A percentile compares a stretch with the other conserved stretches of the same genome.
Evolutionary conservation across 257 asterid genomes (phyloP).

Genomic region (Fraxinus cuspidata): DNA sequence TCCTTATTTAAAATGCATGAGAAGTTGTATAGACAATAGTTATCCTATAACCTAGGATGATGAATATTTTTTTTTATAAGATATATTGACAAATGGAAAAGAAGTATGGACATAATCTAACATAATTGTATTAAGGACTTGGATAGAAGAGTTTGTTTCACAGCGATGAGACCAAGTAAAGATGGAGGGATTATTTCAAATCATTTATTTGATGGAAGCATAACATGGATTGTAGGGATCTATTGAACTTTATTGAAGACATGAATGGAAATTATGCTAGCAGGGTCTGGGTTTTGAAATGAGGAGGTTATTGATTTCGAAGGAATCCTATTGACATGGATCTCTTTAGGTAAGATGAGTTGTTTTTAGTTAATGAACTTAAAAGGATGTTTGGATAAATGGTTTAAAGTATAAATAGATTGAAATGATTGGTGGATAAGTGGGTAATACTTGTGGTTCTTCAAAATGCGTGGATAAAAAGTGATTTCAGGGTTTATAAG

Average conservation of each 20-base stretch:
- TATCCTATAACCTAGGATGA: neutral
- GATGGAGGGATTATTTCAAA: neutral
- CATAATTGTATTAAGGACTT: neutral
- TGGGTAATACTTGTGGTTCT: no score
- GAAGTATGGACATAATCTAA: constrained; percentile 1
- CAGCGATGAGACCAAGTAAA: neutral
- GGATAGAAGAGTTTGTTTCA: neutral
- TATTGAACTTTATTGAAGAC: neutral
- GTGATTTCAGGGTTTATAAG: no score
- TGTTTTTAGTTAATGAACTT: no score
- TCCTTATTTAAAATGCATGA: neutral
- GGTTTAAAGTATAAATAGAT: no score
- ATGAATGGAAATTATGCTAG: neutral
- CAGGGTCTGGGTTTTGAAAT: neutral
- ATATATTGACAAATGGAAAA: neutral
- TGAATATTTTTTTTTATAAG: neutral
- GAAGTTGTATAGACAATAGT: neutral
- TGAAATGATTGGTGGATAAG: no score
- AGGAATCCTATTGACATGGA: no score
- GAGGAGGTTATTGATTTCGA: no score
- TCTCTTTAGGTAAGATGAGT: no score
- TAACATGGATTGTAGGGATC: neutral
- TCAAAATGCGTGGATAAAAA: no score
- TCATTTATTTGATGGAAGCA: neutral
- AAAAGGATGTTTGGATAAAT: no score